Evolutionary conservation across 495 filamentous ascomycete genomes (phyloP).

Genomic region (Baudoinia panamericana): DNA sequence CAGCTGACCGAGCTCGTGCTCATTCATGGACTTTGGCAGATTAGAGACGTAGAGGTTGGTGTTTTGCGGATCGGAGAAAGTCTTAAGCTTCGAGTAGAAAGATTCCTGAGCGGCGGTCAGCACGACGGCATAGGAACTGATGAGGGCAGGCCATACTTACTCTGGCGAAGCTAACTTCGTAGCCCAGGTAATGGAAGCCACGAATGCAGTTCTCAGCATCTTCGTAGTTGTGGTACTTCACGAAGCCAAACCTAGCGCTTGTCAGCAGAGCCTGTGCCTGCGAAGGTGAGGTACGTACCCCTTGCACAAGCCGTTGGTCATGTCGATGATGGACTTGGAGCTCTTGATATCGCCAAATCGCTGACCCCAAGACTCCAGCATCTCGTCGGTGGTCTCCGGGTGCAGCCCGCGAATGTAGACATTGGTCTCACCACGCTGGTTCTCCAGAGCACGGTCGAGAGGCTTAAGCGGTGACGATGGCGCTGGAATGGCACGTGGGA

Average conservation of each 20-base stretch:
- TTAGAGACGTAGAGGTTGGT: constrained; percentile 98
- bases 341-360: constrained; percentile 85
- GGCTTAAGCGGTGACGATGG: constrained; percentile 57
- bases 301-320: constrained; percentile 81
- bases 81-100: constrained; percentile 86
- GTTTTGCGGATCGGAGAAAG: constrained; percentile 34
- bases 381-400: constrained; percentile 86
- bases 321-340: constrained; percentile 95
- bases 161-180: constrained; percentile 91
- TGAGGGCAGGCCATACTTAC: constrained; percentile 34
- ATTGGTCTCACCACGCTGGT: constrained; percentile 76
- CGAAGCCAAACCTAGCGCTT: constrained; percentile 71
- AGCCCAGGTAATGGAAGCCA: constrained; percentile 83
- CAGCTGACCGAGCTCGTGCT: constrained; percentile 63
- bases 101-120: constrained; percentile 51
- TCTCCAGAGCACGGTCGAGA: constrained; percentile 81
- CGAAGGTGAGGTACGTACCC: constrained; percentile 44
- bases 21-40: constrained; percentile 76
- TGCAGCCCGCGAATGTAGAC: constrained; percentile 95
- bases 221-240: constrained; percentile 74
- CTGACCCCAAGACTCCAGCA: constrained; percentile 64
- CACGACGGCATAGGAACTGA: constrained; percentile 5
- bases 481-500: constrained; percentile 84
- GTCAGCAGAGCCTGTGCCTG: constrained; percentile 7
- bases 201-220: constrained; percentile 93